A percentile compares a stretch with the other conserved stretches of the same genome.
phyloP scores from a whole-genome alignment of 345 rosid genomes.

The Cardamine resedifolia region DNA sequence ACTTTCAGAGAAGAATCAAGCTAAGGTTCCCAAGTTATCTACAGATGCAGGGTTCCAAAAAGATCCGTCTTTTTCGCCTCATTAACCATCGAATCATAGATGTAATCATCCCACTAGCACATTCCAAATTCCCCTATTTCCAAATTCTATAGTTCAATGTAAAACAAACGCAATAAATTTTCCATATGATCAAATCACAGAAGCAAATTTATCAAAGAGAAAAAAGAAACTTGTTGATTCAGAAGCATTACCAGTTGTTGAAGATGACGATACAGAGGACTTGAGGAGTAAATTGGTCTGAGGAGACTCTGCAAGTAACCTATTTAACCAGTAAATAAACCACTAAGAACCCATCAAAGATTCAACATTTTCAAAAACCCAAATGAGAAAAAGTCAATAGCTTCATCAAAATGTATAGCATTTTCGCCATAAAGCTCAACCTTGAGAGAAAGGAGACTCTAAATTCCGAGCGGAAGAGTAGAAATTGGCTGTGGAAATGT shows the following conservation, averaged over 20 bases:
- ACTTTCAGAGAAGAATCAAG: background rate
- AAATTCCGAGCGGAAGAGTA: slow-evolving; percentile 34
- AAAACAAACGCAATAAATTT: background rate
- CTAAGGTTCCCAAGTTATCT: background rate
- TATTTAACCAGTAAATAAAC: slow-evolving; percentile 42
- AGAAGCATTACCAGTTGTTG: slow-evolving; percentile 58
- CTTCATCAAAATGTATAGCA: background rate
- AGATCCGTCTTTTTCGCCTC: background rate
- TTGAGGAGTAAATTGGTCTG: slow-evolving; percentile 43
- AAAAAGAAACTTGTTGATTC: background rate
- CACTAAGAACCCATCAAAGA: background rate
- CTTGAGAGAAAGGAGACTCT: slow-evolving; percentile 38
- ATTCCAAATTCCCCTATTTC: background rate
- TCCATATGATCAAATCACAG: background rate
- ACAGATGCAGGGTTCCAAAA: slow-evolving; percentile 9
- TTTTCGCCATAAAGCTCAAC: slow-evolving; percentile 21
- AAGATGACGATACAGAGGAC: slow-evolving; percentile 61
- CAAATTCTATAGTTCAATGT: background rate
- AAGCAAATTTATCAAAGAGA: background rate
- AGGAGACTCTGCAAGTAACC: slow-evolving; percentile 42
- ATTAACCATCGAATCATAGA: too few relatives aligned
- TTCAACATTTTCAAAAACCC: slow-evolving; percentile 3
- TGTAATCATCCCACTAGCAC: background rate
- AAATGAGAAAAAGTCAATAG: background rate
- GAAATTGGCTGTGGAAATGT: slow-evolving; percentile 33